phyloP scores from a whole-genome alignment of 768 basidiomycete genomes.

The Lactarius deliciosus region DNA sequence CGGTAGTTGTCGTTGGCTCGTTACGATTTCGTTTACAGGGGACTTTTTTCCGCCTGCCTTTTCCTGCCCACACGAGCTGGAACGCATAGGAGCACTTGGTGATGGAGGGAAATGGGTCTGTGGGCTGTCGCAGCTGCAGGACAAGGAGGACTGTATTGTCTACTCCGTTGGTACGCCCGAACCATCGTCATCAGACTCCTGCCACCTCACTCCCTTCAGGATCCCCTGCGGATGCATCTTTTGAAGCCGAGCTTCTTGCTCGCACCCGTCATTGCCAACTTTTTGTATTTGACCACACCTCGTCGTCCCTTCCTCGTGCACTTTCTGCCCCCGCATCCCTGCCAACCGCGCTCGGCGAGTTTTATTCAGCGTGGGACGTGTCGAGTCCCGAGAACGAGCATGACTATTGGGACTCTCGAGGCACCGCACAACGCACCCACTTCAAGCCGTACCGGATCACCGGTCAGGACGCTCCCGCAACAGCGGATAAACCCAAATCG shows the following conservation, averaged over 20 bases:
- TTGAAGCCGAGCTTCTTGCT: constrained; percentile 57
- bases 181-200: background rate
- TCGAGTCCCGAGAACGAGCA: constrained; percentile 33
- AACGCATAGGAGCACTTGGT: constrained; percentile 50
- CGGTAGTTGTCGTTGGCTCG: background rate
- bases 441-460: constrained; percentile 46
- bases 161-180: constrained; percentile 55
- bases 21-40: constrained; percentile 34
- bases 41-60: constrained; percentile 49
- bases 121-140: constrained; percentile 53
- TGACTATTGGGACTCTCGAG: constrained; percentile 35
- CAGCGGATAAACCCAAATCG: constrained; percentile 36
- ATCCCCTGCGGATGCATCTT: constrained; percentile 62
- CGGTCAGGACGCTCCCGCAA: constrained; percentile 39
- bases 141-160: constrained; percentile 56
- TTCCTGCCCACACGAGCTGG: constrained; percentile 44
- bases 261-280: constrained; percentile 50
- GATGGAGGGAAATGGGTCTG: constrained; percentile 75
- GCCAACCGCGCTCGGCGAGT: constrained; percentile 11
- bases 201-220: constrained; percentile 31
- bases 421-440: constrained; percentile 40
- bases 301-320: constrained; percentile 12
- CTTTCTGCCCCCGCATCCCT: constrained; percentile 33
- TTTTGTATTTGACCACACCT: constrained; percentile 57
- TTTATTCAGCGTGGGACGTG: constrained; percentile 21